Base-by-base conservation (phyloP, 31 red algal species). In the Porphyra umbilicalis region DNA sequence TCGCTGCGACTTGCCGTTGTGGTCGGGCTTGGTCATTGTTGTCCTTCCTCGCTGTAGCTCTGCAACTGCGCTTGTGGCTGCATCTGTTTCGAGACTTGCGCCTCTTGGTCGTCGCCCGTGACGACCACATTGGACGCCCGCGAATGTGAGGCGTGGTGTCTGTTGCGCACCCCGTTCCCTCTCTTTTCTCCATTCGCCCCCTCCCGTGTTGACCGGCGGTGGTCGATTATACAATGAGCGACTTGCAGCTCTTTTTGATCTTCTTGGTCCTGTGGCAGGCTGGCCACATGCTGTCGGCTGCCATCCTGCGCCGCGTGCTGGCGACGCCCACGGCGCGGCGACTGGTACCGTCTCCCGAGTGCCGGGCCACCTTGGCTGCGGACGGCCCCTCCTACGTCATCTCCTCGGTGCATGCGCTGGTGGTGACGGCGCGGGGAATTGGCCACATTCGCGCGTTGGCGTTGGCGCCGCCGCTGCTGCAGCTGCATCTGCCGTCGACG, bases 351-450 rank as follows among this genome's bases (percentile, higher is more conserved):
- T 39, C 78, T 38, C 67, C 75, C 8, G 74, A 77, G 30, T 78
- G 76, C 30, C 90, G 90, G 35, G 35, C 34, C 38, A 76, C 77
- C 1, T 76, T 92, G n/a, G 34, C 35, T 7, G 44, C 42, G 15
- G 71, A 85, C 18, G 86, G 34, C 35, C 91, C 91, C 0, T 74
- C 87, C 14, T 94, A 94, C 34, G 9, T 90, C n/a, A 36, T 94
- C 35, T 94, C 91, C 35, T 89, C 91, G 34, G 34, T 89, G 74
- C 91, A 94, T 46, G 91, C 91, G 14, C 38, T 94, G 30, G 44
- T 80, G 75, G 78, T 83, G 33, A 76, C 87, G 25, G 40, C 77
- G 1, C 86, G 87, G 35, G 91, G 91, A 32, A n/a, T 86, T 15
- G 79, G 89, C 18, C 91, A 94, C 77, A 76, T 94, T 34, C 31